Conservation (phyloP, 805 yeast genomes). For the Candida pseudoglaebosa region DNA sequence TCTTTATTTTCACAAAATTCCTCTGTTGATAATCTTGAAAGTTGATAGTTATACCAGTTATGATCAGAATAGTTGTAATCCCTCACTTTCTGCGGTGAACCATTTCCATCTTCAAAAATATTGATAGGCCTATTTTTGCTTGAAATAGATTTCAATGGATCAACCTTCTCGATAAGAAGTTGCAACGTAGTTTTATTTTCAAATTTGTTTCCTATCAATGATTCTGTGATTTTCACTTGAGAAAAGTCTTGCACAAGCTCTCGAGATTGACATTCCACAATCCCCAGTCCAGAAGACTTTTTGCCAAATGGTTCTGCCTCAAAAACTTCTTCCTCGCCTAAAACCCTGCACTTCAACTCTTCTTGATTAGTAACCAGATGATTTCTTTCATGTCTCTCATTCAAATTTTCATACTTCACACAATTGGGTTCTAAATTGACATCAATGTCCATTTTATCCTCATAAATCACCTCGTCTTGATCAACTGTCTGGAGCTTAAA, state of each 20-base stretch:
- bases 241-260: conserved; percentile 22
- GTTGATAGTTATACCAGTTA: conserved; percentile 39
- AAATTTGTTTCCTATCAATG: not conserved
- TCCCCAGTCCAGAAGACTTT: not conserved
- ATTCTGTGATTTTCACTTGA: conserved; percentile 24
- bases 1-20: conserved; percentile 6
- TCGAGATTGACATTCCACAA: not conserved
- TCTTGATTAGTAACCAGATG: not conserved
- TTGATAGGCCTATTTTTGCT: conserved; percentile 30
- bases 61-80: conserved; percentile 30
- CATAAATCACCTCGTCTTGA: conserved; percentile 31
- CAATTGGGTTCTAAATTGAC: not conserved
- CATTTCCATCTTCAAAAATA: conserved; percentile 39
- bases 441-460: conserved; percentile 60
- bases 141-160: conserved; percentile 37
- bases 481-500: not conserved
- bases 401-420: not conserved
- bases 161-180: conserved; percentile 35
- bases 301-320: no score
- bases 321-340: no score
- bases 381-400: not conserved
- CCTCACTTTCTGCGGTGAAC: conserved; percentile 33
- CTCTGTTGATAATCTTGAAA: conserved; percentile 17
- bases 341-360: no score
- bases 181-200: conserved; percentile 23